Evolutionary conservation across 2,329 filamentous ascomycete genomes (phyloP), one percentile per base, ranked within the genome.

Genomic region (Fusarium duplospermum): DNA sequence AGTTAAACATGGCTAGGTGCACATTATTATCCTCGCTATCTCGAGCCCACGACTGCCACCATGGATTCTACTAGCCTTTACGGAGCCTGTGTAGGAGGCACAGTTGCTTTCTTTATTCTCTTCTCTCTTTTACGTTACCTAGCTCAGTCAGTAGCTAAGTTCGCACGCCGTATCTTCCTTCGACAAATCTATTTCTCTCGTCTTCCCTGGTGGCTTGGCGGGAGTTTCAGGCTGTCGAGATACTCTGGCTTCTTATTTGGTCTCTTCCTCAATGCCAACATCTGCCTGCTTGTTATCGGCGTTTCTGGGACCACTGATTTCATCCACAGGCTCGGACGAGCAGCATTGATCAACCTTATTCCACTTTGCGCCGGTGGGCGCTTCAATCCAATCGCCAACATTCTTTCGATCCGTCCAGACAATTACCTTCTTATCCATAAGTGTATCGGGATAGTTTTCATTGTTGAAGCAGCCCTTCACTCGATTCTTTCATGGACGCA

Each of bases 321-420:
- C 52, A 56, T 14, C 6, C 27, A 57, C 40, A 61, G 64, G 52
- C 64, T 66, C 22, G 57, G 64, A 16, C 50, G 58, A 20, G 64
- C 58, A 27, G 56, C 57, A 8, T 36, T 66, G 4, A 56, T 54
- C 42, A 66, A 66, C 57, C 57, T 66, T 27, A 36, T 66, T 13
- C 64, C 64, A 20, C 64, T 66, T 27, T 66, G 45, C 45, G 47
- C 64, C 11, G 64, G 64, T 31, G 64, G 64, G 10, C 57, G 64
- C 4, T 61, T 66, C 45, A 14, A 33, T 31, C 24, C 27, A 56
- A 33, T 56, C 50, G 50, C 50, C n/a, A 29, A 56, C n/a, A 31
- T 56, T 20, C 50, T 56, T 56, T 56, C 50, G 31, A 33, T 29
- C 29, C 50, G 50, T n/a, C 50, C 27, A 33, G 57, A 60, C 27